Conservation (phyloP, 2,329 filamentous ascomycete species). For the Anthostomella pinea region DNA sequence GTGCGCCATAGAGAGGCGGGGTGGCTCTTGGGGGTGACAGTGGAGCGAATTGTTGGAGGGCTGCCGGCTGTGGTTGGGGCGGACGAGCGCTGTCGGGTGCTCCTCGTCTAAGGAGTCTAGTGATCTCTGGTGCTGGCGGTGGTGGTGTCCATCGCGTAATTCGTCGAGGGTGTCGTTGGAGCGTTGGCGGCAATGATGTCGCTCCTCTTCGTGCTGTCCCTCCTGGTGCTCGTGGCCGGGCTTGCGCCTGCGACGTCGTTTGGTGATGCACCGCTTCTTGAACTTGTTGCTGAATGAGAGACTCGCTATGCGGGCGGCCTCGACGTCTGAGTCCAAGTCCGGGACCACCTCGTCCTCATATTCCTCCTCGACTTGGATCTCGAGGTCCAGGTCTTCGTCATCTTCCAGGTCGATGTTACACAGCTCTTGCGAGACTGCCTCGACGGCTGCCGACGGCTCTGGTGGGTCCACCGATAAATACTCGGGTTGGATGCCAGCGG, state of each 20-base stretch:
- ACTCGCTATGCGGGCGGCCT: slow-evolving; percentile 33
- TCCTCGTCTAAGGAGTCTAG: slow-evolving; percentile 21
- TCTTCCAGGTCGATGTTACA: slow-evolving; percentile 35
- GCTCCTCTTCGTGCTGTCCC: slow-evolving; percentile 18
- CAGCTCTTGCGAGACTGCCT: slow-evolving; percentile 51
- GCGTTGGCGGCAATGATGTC: slow-evolving; percentile 13
- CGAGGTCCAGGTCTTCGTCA: slow-evolving; percentile 38
- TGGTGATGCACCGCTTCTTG: slow-evolving; percentile 36
- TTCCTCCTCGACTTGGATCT: slow-evolving; percentile 30
- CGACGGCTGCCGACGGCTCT: slow-evolving; percentile 52
- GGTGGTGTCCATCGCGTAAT: slow-evolving; percentile 5
- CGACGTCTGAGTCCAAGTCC: slow-evolving; percentile 33
- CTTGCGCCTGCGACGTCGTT: slow-evolving; percentile 33
- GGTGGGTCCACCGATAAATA: slow-evolving; percentile 36
- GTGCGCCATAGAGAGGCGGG: slow-evolving; percentile 20
- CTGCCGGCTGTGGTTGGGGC: slow-evolving; percentile 21
- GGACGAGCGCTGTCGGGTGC: slow-evolving; percentile 18
- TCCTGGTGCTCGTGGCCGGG: slow-evolving; percentile 24
- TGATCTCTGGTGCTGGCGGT: slow-evolving; percentile 12
- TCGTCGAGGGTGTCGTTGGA: slow-evolving; percentile 15
- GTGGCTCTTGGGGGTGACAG: slow-evolving; percentile 16
- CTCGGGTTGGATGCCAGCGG: slow-evolving; percentile 23
- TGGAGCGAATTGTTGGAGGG: slow-evolving; percentile 23
- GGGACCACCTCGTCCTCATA: slow-evolving; percentile 27
- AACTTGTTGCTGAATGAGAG: slow-evolving; percentile 30